Percentiles rank a stretch among this genome's conserved stretches.
Evolutionary conservation across 192 early-diverging fungal genomes (phyloP).

Genomic region (Gaertneriomyces semiglobifer): DNA sequence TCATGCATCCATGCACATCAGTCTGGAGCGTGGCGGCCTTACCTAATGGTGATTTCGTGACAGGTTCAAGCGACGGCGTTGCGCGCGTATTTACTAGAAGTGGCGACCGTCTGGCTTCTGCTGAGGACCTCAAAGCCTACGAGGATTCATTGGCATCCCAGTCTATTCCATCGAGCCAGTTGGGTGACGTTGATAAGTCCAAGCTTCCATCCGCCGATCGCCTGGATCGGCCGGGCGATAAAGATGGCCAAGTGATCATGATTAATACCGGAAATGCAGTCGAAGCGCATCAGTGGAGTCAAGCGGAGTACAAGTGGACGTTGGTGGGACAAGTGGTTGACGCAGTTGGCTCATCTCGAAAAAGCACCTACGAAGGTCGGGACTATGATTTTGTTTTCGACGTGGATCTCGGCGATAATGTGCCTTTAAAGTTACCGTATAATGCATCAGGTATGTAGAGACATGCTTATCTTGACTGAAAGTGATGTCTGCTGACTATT

Average conservation of each 20-base stretch:
- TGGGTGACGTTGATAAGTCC: slow-evolving; percentile 78
- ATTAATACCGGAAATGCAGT: slow-evolving; percentile 68
- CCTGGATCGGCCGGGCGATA: slow-evolving; percentile 61
- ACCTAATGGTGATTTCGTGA: slow-evolving; percentile 78
- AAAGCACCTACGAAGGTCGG: slow-evolving; percentile 75
- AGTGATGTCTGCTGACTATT: no score
- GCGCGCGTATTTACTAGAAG: slow-evolving; percentile 77
- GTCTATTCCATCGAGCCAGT: slow-evolving; percentile 56
- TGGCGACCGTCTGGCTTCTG: slow-evolving; percentile 56
- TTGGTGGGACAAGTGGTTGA: slow-evolving; percentile 95
- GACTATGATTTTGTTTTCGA: slow-evolving; percentile 99
- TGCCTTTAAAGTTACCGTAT: slow-evolving; percentile 86
- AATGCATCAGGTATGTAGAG: slow-evolving; percentile 64
- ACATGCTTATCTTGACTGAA: neutral
- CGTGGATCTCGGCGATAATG: slow-evolving; percentile 84
- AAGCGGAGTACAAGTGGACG: slow-evolving; percentile 58
- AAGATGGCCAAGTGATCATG: slow-evolving; percentile 90
- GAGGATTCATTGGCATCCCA: slow-evolving; percentile 29
- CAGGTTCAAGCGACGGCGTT: slow-evolving; percentile 78
- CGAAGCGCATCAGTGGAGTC: slow-evolving; percentile 88
- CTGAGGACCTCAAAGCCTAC: slow-evolving; percentile 37
- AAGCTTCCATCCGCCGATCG: slow-evolving; percentile 77
- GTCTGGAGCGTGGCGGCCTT: slow-evolving; percentile 84
- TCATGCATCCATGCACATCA: slow-evolving; percentile 82
- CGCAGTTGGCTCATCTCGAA: slow-evolving; percentile 68